Percentiles rank a stretch among this genome's conserved stretches.
phyloP scores from a whole-genome alignment of 192 early-diverging fungal genomes.

The Backusella morwellensis region DNA sequence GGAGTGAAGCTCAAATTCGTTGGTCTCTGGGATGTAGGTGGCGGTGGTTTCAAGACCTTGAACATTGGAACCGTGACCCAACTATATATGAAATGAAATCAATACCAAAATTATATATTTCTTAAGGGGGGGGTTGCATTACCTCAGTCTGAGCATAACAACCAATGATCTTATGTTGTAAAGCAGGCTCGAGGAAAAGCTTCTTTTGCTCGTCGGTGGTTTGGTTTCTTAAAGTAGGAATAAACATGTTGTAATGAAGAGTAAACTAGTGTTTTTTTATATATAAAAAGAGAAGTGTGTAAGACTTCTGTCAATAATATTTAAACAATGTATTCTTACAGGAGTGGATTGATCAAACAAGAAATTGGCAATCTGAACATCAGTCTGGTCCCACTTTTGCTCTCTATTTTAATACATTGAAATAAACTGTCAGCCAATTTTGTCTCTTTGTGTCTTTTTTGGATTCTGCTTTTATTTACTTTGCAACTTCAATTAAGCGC shows the following conservation, averaged over 20 bases:
- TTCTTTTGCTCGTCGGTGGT: conserved; percentile 77
- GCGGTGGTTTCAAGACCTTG: conserved; percentile 89
- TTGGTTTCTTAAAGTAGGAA: conserved; percentile 74
- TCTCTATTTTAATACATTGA: conserved; percentile 30
- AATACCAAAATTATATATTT: too few species aligned
- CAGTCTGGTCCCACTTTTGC: conserved; percentile 55
- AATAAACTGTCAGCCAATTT: background rate
- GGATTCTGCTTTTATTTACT: conserved; percentile 27
- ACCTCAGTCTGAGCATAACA: conserved; percentile 84
- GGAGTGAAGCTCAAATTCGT: conserved; percentile 85
- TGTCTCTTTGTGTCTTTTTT: background rate
- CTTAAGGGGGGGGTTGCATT: too few species aligned
- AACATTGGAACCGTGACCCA: conserved; percentile 77
- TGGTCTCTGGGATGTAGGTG: conserved; percentile 76
- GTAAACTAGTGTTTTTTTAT: conserved; percentile 48
- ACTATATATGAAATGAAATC: background rate
- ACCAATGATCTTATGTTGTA: conserved; percentile 75
- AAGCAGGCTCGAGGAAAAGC: conserved; percentile 70
- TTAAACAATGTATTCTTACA: conserved; percentile 19
- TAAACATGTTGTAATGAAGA: conserved; percentile 82
- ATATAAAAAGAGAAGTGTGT: background rate
- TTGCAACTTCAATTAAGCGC: conserved; percentile 60
- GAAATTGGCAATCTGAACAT: conserved; percentile 47
- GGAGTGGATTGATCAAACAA: conserved; percentile 63
- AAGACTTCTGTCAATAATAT: background rate